These are phyloP conservation scores for Quercus agrifolia DNA, from an alignment of 306 rosid species.

Conservation along the genomic window DNA sequence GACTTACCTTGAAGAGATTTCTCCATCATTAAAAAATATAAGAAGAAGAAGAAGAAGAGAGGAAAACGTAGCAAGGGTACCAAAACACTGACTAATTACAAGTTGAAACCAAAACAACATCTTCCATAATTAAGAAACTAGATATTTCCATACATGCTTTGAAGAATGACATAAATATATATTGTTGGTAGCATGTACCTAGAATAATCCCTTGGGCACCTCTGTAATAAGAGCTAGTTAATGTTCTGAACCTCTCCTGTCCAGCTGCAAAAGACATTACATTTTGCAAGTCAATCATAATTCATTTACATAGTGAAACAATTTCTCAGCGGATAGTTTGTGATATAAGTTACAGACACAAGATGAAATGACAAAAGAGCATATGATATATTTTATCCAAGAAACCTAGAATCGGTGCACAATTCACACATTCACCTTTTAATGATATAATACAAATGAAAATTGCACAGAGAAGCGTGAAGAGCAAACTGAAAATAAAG, in stretches of 20 bases:
- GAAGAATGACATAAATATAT: background rate
- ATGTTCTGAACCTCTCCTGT: conserved; percentile 93
- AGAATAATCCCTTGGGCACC: conserved; percentile 96
- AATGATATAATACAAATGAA: background rate
- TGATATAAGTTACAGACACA: background rate
- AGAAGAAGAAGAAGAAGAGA: background rate
- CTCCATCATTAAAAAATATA: no score
- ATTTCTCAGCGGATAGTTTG: background rate
- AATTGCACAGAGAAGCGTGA: background rate
- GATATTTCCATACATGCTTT: background rate
- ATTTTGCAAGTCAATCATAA: conserved; percentile 1
- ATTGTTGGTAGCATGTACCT: conserved; percentile 47
- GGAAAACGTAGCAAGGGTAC: background rate
- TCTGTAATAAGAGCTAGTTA: conserved; percentile 89
- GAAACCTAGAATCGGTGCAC: background rate
- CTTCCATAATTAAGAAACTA: background rate
- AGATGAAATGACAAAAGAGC: background rate
- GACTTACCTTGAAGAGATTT: no score
- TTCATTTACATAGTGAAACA: background rate
- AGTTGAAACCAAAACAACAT: background rate
- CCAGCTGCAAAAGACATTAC: conserved; percentile 75
- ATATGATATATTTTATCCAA: background rate
- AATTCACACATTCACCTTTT: no score
- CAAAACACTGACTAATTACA: background rate
- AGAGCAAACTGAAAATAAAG: background rate